Evolutionary conservation across 805 yeast species (phyloP).

Genomic region (Starmera quercuum): DNA sequence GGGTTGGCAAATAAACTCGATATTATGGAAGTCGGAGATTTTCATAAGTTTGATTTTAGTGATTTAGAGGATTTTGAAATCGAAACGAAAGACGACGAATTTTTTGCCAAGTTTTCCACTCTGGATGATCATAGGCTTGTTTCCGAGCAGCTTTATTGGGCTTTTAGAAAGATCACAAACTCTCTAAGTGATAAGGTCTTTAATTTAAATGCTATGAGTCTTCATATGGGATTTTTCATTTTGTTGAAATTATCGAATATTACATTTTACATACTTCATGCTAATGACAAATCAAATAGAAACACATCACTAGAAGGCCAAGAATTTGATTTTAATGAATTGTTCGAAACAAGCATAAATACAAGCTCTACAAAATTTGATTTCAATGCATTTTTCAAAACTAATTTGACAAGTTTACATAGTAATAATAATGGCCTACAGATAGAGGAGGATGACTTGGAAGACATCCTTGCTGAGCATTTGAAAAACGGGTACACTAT

Average conservation of each 20-base stretch:
- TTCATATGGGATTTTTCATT: neutral
- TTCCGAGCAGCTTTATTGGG: neutral
- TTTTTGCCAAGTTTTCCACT: neutral
- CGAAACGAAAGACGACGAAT: neutral
- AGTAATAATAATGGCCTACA: neutral
- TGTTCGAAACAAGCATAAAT: neutral
- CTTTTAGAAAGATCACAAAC: neutral
- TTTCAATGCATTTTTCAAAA: constrained; percentile 1
- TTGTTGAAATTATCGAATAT: neutral
- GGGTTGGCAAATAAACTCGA: neutral
- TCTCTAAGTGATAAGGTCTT: neutral
- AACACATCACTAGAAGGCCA: neutral
- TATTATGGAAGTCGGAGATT: neutral
- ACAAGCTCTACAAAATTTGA: neutral
- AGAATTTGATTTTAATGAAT: neutral
- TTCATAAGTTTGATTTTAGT: neutral
- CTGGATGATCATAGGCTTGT: neutral
- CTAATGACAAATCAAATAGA: neutral
- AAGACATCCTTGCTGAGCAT: no score
- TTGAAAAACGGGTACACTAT: no score
- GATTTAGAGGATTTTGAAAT: neutral
- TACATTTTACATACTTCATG: neutral
- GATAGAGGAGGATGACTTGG: neutral
- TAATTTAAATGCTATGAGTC: neutral
- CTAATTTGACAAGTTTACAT: no score